Evolutionary conservation across 2,329 filamentous ascomycete genomes (phyloP).

Genomic region (Hypoxylon sp.): DNA sequence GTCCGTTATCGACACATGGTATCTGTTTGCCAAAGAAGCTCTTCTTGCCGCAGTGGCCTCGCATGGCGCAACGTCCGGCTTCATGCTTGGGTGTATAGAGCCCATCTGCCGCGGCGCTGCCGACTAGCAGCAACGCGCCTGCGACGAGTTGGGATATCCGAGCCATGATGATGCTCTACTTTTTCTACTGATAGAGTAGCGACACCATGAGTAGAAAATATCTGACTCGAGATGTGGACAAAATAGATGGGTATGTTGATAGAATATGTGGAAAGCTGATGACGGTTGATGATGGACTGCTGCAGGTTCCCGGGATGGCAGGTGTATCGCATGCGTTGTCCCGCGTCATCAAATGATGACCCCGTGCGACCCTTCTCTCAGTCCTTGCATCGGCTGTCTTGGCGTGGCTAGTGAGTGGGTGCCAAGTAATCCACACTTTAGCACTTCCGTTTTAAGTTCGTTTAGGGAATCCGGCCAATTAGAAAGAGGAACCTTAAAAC

Average conservation of each 20-base stretch:
- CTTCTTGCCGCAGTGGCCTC: conserved; percentile 91
- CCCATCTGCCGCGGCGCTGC: conserved; percentile 49
- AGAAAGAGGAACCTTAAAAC: background rate
- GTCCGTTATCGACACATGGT: conserved; percentile 91
- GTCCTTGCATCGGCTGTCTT: conserved; percentile 30
- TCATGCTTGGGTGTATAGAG: conserved; percentile 77
- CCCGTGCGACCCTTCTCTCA: conserved; percentile 16
- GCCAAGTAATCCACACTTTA: conserved; percentile 16
- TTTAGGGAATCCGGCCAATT: conserved; percentile 25
- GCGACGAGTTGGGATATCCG: conserved; percentile 54
- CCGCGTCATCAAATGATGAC: conserved; percentile 44
- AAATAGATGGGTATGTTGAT: conserved; percentile 22
- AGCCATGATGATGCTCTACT: conserved; percentile 54
- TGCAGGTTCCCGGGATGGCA: conserved; percentile 21
- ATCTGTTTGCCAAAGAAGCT: conserved; percentile 90
- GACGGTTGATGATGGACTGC: conserved; percentile 20
- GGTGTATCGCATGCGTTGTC: conserved; percentile 36
- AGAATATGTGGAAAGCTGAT: conserved; percentile 4
- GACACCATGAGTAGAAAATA: conserved; percentile 38
- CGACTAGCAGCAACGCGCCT: conserved; percentile 53
- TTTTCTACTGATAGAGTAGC: conserved; percentile 25
- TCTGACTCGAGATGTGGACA: conserved; percentile 9
- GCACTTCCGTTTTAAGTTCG: conserved; percentile 11
- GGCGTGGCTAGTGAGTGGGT: conserved; percentile 14
- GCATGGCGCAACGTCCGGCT: conserved; percentile 87